Evolutionary conservation across 2,329 filamentous ascomycete species (phyloP).

Genomic region (Aspergillus brunneoviolaceus): DNA sequence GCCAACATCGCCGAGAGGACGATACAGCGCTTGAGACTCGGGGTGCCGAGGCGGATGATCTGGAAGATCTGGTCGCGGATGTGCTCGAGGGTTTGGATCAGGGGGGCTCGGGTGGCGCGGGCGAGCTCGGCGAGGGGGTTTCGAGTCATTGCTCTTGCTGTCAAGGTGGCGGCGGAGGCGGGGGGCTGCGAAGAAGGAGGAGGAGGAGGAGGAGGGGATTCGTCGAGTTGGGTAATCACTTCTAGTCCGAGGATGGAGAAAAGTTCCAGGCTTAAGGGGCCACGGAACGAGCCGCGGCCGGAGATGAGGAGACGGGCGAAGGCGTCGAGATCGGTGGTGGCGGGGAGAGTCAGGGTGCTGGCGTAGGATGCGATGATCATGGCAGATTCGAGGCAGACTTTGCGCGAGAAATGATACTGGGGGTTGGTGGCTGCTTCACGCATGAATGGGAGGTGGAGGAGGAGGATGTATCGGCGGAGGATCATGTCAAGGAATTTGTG

Average conservation of each 20-base stretch:
- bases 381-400: slow-evolving; percentile 19
- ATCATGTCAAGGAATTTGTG: slow-evolving; percentile 18
- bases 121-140: slow-evolving; percentile 14
- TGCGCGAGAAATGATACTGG: slow-evolving; percentile 19
- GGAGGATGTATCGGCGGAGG: slow-evolving; percentile 18
- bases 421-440: slow-evolving; percentile 15
- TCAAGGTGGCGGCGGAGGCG: background rate
- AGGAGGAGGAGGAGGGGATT: slow-evolving; percentile 5
- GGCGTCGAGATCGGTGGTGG: slow-evolving; percentile 12
- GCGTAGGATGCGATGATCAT: slow-evolving; percentile 21
- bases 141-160: background rate
- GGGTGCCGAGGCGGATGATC: slow-evolving; percentile 20
- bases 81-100: slow-evolving; percentile 20
- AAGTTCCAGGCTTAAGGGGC: slow-evolving; percentile 23
- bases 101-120: slow-evolving; percentile 13
- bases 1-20: slow-evolving; percentile 16
- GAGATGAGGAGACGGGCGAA: slow-evolving; percentile 16
- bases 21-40: slow-evolving; percentile 19
- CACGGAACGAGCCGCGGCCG: slow-evolving; percentile 21
- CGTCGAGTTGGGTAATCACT: slow-evolving; percentile 25
- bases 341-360: slow-evolving; percentile 13
- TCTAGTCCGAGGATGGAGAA: slow-evolving; percentile 23
- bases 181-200: background rate
- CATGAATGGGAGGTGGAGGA: slow-evolving; percentile 19
- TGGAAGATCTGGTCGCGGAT: slow-evolving; percentile 22